Percentiles rank a stretch among this genome's conserved stretches.
phyloP scores from a whole-genome alignment of 2,329 filamentous ascomycete genomes.

The Ophiostoma tasmaniense region DNA sequence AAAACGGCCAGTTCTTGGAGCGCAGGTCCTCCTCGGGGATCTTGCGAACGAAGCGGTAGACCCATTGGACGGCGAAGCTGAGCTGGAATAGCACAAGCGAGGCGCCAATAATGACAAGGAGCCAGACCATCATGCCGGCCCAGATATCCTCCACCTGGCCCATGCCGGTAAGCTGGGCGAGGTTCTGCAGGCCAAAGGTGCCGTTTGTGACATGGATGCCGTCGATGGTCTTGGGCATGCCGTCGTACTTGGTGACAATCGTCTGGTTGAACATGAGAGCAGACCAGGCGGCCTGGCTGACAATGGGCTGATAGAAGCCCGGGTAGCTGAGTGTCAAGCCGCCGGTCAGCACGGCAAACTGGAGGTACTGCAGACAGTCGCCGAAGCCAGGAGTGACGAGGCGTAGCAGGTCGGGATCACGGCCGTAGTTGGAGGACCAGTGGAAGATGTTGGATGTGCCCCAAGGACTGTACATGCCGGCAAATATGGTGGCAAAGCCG shows the following conservation, averaged over 20 bases:
- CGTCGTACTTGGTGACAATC: constrained; percentile 61
- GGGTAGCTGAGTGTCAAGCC: constrained; percentile 81
- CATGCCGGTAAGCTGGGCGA: constrained; percentile 80
- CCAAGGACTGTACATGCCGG: constrained; percentile 88
- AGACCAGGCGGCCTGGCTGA: constrained; percentile 84
- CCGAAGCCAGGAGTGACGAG: constrained; percentile 93
- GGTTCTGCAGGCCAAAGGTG: constrained; percentile 67
- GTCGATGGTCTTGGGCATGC: constrained; percentile 62
- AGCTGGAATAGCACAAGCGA: constrained; percentile 64
- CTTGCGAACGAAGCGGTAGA: constrained; percentile 61
- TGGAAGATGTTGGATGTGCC: constrained; percentile 82
- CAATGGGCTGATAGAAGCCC: constrained; percentile 85
- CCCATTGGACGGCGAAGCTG: constrained; percentile 69
- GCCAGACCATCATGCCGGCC: constrained; percentile 89
- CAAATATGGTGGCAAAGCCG: constrained; percentile 72
- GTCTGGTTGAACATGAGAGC: constrained; percentile 87
- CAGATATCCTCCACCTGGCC: constrained; percentile 69
- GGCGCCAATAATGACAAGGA: constrained; percentile 64
- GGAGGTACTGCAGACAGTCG: constrained; percentile 93
- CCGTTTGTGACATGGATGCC: constrained; percentile 79
- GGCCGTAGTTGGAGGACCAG: constrained; percentile 96
- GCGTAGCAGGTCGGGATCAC: constrained; percentile 82
- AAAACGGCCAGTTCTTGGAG: constrained; percentile 86
- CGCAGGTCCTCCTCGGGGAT: constrained; percentile 79
- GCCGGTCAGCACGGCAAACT: constrained; percentile 85